Conservation (phyloP, 2,329 filamentous ascomycete species). For the Fusarium chuoi region DNA sequence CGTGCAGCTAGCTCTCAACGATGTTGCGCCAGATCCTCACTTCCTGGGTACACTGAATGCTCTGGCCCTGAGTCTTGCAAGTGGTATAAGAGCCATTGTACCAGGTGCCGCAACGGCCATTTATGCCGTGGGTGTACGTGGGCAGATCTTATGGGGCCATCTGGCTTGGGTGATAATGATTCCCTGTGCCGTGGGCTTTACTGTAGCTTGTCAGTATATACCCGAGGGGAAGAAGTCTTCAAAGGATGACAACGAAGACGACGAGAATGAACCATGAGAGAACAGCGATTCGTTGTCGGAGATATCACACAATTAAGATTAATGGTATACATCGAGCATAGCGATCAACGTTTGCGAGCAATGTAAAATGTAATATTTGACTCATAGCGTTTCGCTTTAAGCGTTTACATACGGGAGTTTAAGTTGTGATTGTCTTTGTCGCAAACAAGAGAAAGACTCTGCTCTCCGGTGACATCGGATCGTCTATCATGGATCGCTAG, state of each 20-base stretch:
- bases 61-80: slow-evolving; percentile 64
- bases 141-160: slow-evolving; percentile 71
- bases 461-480: neutral
- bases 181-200: slow-evolving; percentile 45
- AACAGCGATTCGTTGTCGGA: neutral
- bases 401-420: neutral
- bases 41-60: slow-evolving; percentile 79
- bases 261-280: neutral
- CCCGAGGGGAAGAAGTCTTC: slow-evolving; percentile 41
- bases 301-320: neutral
- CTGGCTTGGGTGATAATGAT: slow-evolving; percentile 50
- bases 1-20: slow-evolving; percentile 79
- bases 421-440: neutral
- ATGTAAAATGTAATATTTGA: neutral
- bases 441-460: neutral
- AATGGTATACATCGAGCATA: neutral
- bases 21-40: slow-evolving; percentile 72
- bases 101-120: slow-evolving; percentile 74
- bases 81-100: slow-evolving; percentile 71
- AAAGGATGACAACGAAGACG: slow-evolving; percentile 22
- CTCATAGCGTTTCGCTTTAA: neutral
- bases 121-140: slow-evolving; percentile 73
- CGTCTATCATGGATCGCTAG: neutral
- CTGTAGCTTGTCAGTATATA: slow-evolving; percentile 41
- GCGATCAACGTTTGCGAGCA: neutral